Evolutionary conservation across 345 rosid genomes (phyloP), one percentile per base, ranked within the genome.

Genomic region (Citrus unshiu): DNA sequence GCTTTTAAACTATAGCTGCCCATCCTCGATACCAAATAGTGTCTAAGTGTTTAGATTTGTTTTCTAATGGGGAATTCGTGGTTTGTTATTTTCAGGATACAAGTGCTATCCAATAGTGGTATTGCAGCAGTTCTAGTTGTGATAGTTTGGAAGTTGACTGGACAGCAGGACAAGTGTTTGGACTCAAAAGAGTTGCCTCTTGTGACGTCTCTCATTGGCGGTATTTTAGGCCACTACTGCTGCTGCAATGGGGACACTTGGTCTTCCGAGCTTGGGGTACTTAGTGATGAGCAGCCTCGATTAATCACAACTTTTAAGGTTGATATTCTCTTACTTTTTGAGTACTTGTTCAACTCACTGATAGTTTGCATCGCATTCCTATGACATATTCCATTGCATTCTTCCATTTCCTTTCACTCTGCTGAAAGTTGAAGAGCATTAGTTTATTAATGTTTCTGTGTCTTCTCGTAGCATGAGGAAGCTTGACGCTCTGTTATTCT

Each of bases 211-310:
- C 90, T 96, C 25, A 84, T 93, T 35, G 99, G 97, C 72, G 99
- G 97, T 74, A 81, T 96, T 66, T 87, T 96, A 5, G 99, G 99
- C 81, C 99, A 96, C 37, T 96, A 96, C 77, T 88, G 89, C 13
- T 96, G 97, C 77, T 89, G 89, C 85, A 96, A 93, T 72, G 98
- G 99, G 35, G 99, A 96, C 77, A 96, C 99, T 27, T 96, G 98
- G 99, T 96, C 99, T 77, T 96, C 99, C 0, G 99, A 96, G 91
- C 92, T 96, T 56, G 99, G 99, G 72, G 89, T 93, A 66, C 99
- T 96, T 64, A 96, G 98, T 64, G 88, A 92, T 70, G 88, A 89
- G 5, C 97, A 94, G 67, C 99, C 99, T 25, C 95, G 92, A 60
- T 80, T 96, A 70, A 93, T 96, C 86, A 96, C 99, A 29, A 92